Evolutionary conservation across 1,284 basidiomycete genomes (phyloP), one percentile per base, ranked within the genome.

Genomic region (Naganishia albida): DNA sequence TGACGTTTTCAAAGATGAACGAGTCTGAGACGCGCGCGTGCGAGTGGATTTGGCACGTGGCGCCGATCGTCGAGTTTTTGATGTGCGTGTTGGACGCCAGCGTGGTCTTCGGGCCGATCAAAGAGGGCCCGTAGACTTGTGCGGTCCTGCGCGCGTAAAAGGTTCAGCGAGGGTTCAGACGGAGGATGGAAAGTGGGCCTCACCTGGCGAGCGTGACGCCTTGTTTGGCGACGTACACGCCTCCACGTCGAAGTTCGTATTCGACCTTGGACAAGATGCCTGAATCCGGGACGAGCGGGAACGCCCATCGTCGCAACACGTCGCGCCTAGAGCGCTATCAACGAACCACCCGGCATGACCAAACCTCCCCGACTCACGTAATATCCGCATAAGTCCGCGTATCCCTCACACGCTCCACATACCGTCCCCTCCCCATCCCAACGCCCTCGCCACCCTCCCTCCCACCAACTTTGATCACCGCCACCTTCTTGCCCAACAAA

Each of bases 201-300:
- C 72, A 90, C 89, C 91, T 84, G 48, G 90, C 87, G 25, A 93
- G 84, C 38, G 83, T 71, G 64, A 92, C 89, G 1, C 87, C 84
- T 67, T 87, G 87, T 70, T 86, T 85, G 15, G 92, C 86, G 65
- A 93, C 84, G 77, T 97, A 97, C 70, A 88, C 86, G 78, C 93
- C 91, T 6, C 91, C 91, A 39, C 88, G 84, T 49, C 88, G 83
- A 71, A 93, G 86, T 73, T 93, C 90, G 74, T 93, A 95, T 50
- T 85, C 78, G 62, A 87, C 85, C 10, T 86, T 87, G 28, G 88
- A 86, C 0, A 93, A 92, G 70, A 94, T 86, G 74, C 92, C 92
- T 74, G 93, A 87, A 72, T 96, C 94, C 12, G 95, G 95, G 0
- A 93, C 91, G 20, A 98, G 83, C 0, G 95, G 96, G 80, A 93